Evolutionary conservation across 495 filamentous ascomycete genomes (phyloP).

Genomic region (Penicillium canariense): DNA sequence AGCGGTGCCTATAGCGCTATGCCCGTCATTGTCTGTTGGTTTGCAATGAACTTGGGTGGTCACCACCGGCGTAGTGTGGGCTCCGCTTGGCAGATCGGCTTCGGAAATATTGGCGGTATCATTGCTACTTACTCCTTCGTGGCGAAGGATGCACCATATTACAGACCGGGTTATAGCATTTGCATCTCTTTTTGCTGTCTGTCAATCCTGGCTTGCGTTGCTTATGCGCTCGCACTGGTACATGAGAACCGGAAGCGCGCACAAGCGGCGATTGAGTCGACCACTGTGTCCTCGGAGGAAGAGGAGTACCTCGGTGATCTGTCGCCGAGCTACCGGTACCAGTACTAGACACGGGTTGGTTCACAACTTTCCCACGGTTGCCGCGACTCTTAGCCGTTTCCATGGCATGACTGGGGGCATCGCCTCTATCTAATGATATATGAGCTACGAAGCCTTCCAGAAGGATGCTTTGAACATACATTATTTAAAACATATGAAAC

Average conservation of each 20-base stretch:
- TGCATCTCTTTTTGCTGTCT: constrained; percentile 72
- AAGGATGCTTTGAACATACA: background rate
- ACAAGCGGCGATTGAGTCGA: constrained; percentile 21
- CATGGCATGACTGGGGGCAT: background rate
- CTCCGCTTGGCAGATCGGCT: constrained; percentile 84
- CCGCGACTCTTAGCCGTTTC: background rate
- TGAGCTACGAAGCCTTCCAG: background rate
- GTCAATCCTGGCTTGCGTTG: constrained; percentile 55
- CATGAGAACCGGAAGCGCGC: constrained; percentile 66
- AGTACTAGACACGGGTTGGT: constrained; percentile 22
- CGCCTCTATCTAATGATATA: background rate
- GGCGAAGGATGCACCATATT: constrained; percentile 60
- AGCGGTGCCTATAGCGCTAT: constrained; percentile 65
- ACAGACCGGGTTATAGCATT: constrained; percentile 73
- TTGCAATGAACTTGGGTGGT: constrained; percentile 86
- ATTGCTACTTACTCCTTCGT: constrained; percentile 85
- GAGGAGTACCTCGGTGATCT: constrained; percentile 39
- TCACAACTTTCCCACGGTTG: background rate
- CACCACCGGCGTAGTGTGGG: constrained; percentile 83
- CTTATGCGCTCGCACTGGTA: constrained; percentile 59
- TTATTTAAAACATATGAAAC: background rate
- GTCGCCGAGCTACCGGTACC: constrained; percentile 42
- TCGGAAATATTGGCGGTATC: constrained; percentile 91
- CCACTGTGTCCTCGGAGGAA: constrained; percentile 24
- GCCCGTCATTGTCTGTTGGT: constrained; percentile 90